phyloP scores from a whole-genome alignment of 371 early-diverging fungal genomes.

The Lichtheimia ornata region DNA sequence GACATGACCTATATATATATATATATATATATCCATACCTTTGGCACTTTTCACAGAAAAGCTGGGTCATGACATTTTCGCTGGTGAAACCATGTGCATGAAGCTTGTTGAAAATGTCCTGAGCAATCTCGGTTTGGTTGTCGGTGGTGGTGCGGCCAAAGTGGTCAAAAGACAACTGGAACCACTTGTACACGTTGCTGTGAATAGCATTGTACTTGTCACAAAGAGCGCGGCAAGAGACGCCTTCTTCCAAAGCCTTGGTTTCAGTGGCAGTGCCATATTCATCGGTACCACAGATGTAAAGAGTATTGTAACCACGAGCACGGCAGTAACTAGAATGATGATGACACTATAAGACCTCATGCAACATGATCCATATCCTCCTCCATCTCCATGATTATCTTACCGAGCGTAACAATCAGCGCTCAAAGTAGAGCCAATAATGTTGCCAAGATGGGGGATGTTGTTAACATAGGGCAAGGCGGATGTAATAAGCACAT shows the following conservation, averaged over 20 bases:
- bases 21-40: constrained; percentile 59
- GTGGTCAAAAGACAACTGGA: constrained; percentile 93
- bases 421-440: constrained; percentile 98
- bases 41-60: constrained; percentile 90
- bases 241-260: constrained; percentile 94
- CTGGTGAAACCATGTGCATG: constrained; percentile 76
- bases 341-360: constrained; percentile 27
- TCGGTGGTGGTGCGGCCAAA: constrained; percentile 97
- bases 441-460: constrained; percentile 99
- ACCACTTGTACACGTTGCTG: constrained; percentile 94
- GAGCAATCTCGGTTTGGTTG: constrained; percentile 92
- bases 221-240: constrained; percentile 92
- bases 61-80: constrained; percentile 85
- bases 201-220: constrained; percentile 96
- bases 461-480: constrained; percentile 99
- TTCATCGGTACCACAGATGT: constrained; percentile 99
- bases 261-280: constrained; percentile 99
- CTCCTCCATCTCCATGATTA: not conserved
- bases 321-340: constrained; percentile 72
- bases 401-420: constrained; percentile 92
- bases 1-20: no score
- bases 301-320: constrained; percentile 91
- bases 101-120: constrained; percentile 89
- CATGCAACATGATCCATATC: not conserved
- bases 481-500: constrained; percentile 97